Evolutionary conservation across 2,329 filamentous ascomycete species (phyloP), one percentile per base, ranked within the genome.

Genomic region (Apiospora arundinis): DNA sequence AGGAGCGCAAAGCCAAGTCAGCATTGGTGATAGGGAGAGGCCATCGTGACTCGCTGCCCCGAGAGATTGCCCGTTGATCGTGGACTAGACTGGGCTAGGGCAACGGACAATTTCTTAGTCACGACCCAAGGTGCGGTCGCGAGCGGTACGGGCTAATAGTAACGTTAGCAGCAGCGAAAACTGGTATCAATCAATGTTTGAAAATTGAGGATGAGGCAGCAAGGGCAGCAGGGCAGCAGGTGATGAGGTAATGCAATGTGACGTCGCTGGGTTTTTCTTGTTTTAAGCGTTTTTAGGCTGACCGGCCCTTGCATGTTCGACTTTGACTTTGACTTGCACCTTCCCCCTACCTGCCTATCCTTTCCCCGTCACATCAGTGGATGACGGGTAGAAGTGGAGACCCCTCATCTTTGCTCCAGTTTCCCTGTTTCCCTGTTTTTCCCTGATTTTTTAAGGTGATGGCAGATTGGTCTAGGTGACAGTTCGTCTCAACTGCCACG

Each of bases 171-270:
- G n/a, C n/a, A n/a, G n/a, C 12, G 16, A 14, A 45, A 45, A 45
- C 42, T 45, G 42, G 42, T 45, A 32, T 32, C 32, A 32, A 32
- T 32, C 32, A 32, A 45, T 56, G 52, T 56, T 56, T 28, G 52
- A 37, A 25, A 32, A 8, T 28, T 25, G 49, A 16, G 12, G 49
- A 28, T 7, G 28, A 16, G 49, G 25, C 12, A 12, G 25, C 8
- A 56, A 25, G 28, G 49, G 49, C 28, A 9, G 52, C 7, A n/a
- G 32, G 40, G 32, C 32, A 63, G n/a, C n/a, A n/a, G n/a, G n/a
- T n/a, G n/a, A n/a, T n/a, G n/a, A n/a, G 56, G 56, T 63, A 28
- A 63, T 63, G 56, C 32, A 63, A 40, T 40, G 56, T 63, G 56
- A 63, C 56, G 56, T 63, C 28, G 18, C 56, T 63, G 52, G 16